phyloP scores from a whole-genome alignment of 2,329 filamentous ascomycete genomes.

The Parastagonospora avenae region DNA sequence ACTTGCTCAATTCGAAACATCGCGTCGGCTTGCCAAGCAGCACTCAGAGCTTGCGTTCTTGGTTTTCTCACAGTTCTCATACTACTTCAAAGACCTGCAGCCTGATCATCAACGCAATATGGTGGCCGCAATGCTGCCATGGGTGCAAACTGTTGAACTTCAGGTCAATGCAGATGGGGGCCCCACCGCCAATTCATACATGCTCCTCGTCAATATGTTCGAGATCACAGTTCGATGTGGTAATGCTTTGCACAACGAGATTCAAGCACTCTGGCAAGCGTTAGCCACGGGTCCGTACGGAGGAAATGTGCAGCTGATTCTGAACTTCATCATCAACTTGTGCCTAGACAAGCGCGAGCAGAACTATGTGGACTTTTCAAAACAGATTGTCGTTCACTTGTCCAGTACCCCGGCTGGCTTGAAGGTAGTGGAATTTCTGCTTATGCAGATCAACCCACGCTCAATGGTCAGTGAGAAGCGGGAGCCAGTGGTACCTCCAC shows the following conservation, averaged over 20 bases:
- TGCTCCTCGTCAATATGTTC: conserved; percentile 90
- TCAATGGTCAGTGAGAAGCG: conserved; percentile 95
- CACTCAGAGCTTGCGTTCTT: conserved; percentile 89
- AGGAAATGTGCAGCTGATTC: conserved; percentile 89
- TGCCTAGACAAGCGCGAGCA: conserved; percentile 94
- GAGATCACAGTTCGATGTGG: conserved; percentile 96
- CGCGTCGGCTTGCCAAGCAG: conserved; percentile 83
- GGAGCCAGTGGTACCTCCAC: conserved; percentile 57
- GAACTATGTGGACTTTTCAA: conserved; percentile 97
- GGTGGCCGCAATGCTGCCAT: conserved; percentile 90
- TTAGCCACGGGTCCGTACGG: conserved; percentile 89
- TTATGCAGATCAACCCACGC: conserved; percentile 89
- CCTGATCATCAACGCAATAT: conserved; percentile 88
- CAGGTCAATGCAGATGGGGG: conserved; percentile 90
- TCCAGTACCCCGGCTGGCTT: conserved; percentile 84
- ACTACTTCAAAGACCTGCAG: conserved; percentile 87
- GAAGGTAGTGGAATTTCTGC: conserved; percentile 91
- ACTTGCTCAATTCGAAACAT: conserved; percentile 94
- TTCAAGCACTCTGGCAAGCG: conserved; percentile 96
- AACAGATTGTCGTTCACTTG: conserved; percentile 96
- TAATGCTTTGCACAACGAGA: conserved; percentile 88
- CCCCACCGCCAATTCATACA: conserved; percentile 89
- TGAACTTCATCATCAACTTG: conserved; percentile 94
- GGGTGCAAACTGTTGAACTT: conserved; percentile 93
- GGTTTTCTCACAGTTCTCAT: conserved; percentile 93